Conservation (phyloP, 78 protist species). For the Speleostelium caveatum region DNA sequence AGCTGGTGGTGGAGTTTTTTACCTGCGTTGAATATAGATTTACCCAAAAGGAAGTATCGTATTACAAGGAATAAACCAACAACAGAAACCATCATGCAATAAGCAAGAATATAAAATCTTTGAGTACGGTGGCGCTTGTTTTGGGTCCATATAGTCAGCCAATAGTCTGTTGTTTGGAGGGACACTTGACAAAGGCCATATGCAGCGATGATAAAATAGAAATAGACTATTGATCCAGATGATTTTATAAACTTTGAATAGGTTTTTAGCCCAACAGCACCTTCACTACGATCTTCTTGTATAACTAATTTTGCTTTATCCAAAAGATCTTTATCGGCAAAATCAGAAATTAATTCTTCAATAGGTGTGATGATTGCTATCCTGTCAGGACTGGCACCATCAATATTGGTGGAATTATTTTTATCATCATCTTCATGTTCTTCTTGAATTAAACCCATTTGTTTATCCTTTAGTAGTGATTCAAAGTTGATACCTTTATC, state of each 20-base stretch:
- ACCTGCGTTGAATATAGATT: background rate
- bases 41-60: background rate
- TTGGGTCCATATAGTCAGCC: slow-evolving; percentile 16
- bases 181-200: background rate
- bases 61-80: background rate
- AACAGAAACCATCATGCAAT: background rate
- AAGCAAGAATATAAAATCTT: background rate
- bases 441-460: slow-evolving; percentile 9
- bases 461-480: slow-evolving; percentile 46
- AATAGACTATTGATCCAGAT: background rate
- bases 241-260: background rate
- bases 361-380: background rate
- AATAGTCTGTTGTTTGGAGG: slow-evolving; percentile 14
- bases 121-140: background rate
- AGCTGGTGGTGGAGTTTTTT: background rate
- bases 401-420: background rate
- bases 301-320: slow-evolving; percentile 11
- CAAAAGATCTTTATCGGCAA: background rate
- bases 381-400: background rate
- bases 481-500: slow-evolving; percentile 71
- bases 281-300: slow-evolving; percentile 22
- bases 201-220: background rate
- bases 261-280: slow-evolving; percentile 16
- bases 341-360: background rate
- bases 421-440: background rate